Evolutionary conservation across 139 green algal species (phyloP), one percentile per base, ranked within the genome.

Genomic region (Asterochloris sp.): DNA sequence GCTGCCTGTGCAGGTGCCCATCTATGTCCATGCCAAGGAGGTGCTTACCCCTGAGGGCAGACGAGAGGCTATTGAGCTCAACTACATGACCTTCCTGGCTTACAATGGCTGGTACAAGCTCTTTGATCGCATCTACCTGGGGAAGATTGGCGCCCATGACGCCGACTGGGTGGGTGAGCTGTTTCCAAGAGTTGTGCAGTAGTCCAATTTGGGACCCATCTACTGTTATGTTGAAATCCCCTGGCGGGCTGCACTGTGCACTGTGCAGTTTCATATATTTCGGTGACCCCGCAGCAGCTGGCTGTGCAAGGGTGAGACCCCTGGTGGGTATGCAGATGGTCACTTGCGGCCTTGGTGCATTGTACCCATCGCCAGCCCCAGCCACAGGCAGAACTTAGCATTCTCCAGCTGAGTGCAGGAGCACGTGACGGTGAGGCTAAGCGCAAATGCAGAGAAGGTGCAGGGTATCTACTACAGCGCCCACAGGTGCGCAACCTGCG

Each of bases 51-150:
- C 27, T 10, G 47, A 66, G 19, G 84, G 84, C 66, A 60, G 29
- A 26, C 21, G 81, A 14, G 79, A 81, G 21, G 74, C 74, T 28
- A 12, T 87, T 12, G 84, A 87, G 68, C 76, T 87, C 79, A 84
- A 84, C 28, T 87, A 87, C 62, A 84, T 84, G 79, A 84, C 82
- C 28, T 87, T 87, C 76, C 62, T 87, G 76, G 79, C 84, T 14
- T 87, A 67, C 79, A 87, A 87, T 62, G 84, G 84, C 69, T 80
- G 27, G 1, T 86, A 86, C 69, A 86, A 86, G 83, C 62, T 83
- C 62, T 86, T 86, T 76, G 69, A 60, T 27, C 76, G 28, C 38
- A 76, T 86, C 11, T 82, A 78, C 47, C 38, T 78, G 63, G 82
- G 82, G 0, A 68, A 85, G 38, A n/a, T 85, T 26, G 82, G 76